These are phyloP conservation scores for Elsinoe perseae DNA, from an alignment of 2,329 filamentous ascomycete genomes.

Conservation along the genomic window DNA sequence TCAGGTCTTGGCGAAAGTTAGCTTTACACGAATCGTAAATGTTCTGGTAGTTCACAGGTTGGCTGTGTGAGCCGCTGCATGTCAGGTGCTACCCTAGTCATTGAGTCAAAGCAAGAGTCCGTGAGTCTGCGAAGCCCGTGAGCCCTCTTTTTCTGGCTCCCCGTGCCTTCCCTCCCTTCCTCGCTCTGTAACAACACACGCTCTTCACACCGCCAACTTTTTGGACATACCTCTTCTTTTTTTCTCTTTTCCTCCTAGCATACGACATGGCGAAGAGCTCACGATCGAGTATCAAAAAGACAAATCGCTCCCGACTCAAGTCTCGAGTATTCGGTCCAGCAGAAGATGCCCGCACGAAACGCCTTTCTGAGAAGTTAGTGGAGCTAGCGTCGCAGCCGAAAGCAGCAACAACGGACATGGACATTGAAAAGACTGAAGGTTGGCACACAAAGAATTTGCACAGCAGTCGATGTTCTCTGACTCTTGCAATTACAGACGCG, in stretches of 20 bases:
- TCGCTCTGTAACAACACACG: conserved; percentile 4
- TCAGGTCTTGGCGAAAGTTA: conserved; percentile 6
- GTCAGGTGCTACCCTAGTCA: conserved; percentile 12
- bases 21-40: neutral
- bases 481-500: conserved; percentile 14
- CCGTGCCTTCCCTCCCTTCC: conserved; percentile 7
- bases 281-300: conserved; percentile 70
- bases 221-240: neutral
- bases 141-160: conserved; percentile 14
- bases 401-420: conserved; percentile 44
- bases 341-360: conserved; percentile 69
- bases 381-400: conserved; percentile 72
- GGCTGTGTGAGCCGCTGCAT: neutral
- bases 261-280: conserved; percentile 76
- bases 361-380: conserved; percentile 77
- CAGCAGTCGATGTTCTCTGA: neutral
- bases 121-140: neutral
- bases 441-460: neutral
- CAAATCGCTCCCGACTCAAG: conserved; percentile 75
- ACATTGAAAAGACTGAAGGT: conserved; percentile 38
- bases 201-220: conserved; percentile 11
- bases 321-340: conserved; percentile 75
- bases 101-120: conserved; percentile 4
- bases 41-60: neutral
- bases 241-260: conserved; percentile 16